phyloP scores from a whole-genome alignment of 2,329 filamentous ascomycete species.

The Ophiostoma pallidulum region DNA sequence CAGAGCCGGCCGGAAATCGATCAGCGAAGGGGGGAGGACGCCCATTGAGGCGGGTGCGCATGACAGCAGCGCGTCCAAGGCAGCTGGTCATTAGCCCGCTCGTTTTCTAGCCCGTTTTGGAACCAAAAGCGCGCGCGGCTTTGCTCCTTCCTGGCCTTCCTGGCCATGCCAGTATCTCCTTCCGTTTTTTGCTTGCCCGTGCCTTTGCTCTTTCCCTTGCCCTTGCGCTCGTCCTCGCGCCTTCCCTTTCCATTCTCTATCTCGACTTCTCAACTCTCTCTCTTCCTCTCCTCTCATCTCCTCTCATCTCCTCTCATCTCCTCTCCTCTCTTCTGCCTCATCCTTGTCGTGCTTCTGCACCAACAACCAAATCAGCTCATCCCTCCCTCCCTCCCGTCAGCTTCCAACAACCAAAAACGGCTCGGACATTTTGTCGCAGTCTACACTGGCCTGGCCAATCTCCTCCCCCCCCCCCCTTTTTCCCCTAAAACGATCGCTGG shows the following conservation, averaged over 20 bases:
- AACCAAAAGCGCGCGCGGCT: not conserved
- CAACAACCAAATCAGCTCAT: not conserved
- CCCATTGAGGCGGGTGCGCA: not conserved
- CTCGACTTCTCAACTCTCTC: not conserved
- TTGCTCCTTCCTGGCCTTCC: slow-evolving; percentile 5
- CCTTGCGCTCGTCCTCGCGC: too few relatives aligned
- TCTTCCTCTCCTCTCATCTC: not conserved
- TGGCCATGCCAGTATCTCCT: too few relatives aligned
- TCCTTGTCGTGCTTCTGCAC: not conserved
- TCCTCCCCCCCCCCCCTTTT: not conserved
- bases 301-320: not conserved
- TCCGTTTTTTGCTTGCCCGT: slow-evolving; percentile 1
- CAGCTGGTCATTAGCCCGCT: not conserved
- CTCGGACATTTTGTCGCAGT: slow-evolving; percentile 8
- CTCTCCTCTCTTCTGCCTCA: not conserved
- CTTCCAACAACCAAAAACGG: not conserved
- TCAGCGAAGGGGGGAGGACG: not conserved
- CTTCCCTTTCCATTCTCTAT: too few relatives aligned
- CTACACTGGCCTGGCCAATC: slow-evolving; percentile 8
- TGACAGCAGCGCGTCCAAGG: too few relatives aligned
- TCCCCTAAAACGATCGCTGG: slow-evolving; percentile 10
- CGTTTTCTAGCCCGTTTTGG: slow-evolving; percentile 3
- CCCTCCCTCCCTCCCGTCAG: not conserved
- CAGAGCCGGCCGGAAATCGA: too few relatives aligned
- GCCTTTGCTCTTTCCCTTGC: not conserved